A percentile compares a stretch with the other conserved stretches of the same genome.
Conservation (phyloP, 345 rosid species). For the Brassica carinata region DNA sequence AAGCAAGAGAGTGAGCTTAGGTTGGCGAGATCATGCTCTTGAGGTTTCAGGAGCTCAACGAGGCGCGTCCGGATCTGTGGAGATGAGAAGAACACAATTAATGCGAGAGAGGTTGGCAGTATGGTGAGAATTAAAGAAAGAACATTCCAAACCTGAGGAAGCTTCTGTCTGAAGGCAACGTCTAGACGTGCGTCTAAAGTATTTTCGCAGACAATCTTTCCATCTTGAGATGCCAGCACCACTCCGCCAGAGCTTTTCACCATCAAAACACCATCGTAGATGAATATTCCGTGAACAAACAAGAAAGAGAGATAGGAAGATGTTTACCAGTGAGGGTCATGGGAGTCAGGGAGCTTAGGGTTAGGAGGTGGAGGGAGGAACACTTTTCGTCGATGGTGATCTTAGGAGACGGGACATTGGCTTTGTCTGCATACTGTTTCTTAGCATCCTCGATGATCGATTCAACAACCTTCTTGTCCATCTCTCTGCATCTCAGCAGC, state of each 20-base stretch:
- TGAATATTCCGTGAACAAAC: not conserved
- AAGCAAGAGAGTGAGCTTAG: conserved; percentile 8
- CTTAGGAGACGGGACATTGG: conserved; percentile 47
- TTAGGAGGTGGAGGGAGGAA: conserved; percentile 68
- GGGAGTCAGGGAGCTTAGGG: conserved; percentile 42
- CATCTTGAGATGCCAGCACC: conserved; percentile 68
- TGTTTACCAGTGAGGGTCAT: conserved; percentile 56
- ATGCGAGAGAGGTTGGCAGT: not conserved
- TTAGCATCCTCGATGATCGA: conserved; percentile 62
- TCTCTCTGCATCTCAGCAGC: conserved; percentile 76
- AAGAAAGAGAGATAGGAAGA: not conserved
- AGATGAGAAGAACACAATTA: not conserved
- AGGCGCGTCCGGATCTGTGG: conserved; percentile 65
- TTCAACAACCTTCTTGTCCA: conserved; percentile 61
- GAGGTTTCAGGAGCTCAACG: conserved; percentile 45
- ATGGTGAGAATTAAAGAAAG: not conserved
- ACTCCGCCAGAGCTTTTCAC: conserved; percentile 79
- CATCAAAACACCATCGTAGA: conserved; percentile 2
- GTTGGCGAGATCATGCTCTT: conserved; percentile 31
- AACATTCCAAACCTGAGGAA: conserved; percentile 59
- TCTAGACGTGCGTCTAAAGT: conserved; percentile 81
- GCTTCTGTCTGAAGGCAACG: conserved; percentile 64
- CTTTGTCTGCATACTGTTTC: conserved; percentile 54
- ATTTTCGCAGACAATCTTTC: conserved; percentile 76
- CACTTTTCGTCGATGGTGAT: conserved; percentile 52